Base-by-base conservation (phyloP, 2,329 filamentous ascomycete genomes). In the Lasiodiplodia sp. region DNA sequence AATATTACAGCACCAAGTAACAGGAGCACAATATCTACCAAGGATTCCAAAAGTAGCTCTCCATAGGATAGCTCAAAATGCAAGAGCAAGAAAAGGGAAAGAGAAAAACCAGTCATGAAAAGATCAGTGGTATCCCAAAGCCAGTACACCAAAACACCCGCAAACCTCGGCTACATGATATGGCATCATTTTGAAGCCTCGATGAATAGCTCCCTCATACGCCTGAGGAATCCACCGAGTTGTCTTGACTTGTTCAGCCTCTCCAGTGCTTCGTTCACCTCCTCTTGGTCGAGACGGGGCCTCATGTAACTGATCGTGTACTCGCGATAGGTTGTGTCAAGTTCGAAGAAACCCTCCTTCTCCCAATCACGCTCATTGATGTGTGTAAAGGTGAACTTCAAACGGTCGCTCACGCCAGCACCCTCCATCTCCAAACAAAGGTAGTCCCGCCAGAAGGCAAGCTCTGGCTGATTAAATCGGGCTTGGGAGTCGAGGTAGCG, bases 391-490 rank as follows among this genome's bases (percentile, higher is more conserved):
- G 96, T 87, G 78, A 99, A 97, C 80, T 95, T 95, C 73, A 99
- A 84, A 31, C 92, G 87, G 80, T 97, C 94, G 71, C 92, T 90
- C 76, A 88, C 87, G 1, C 93, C 94, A 0, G 92, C 92, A 1
- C 95, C 95, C 77, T 98, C 95, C 76, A 99, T 96, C 70, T 91
- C 86, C 77, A 98, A 80, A 69, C 95, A 94, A 69, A 99, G 84
- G 77, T 95, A 96, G 67, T 91, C 91, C 78, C 97, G 92, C 96
- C 96, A 99, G 78, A 98, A 98, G 73, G 94, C 92, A 56, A 99
- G 86, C 82, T 99, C 96, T 0, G 96, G 96, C 53, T 92, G 88
- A 80, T 99, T 98, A 80, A 95, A 92, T 40, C 93, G 88, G 66
- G 92, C 88, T 82, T 98, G 95, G 2, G 91, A 87, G 74, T 96